Base-by-base conservation (phyloP, 768 basidiomycete species). In the Mycena vulgaris region DNA sequence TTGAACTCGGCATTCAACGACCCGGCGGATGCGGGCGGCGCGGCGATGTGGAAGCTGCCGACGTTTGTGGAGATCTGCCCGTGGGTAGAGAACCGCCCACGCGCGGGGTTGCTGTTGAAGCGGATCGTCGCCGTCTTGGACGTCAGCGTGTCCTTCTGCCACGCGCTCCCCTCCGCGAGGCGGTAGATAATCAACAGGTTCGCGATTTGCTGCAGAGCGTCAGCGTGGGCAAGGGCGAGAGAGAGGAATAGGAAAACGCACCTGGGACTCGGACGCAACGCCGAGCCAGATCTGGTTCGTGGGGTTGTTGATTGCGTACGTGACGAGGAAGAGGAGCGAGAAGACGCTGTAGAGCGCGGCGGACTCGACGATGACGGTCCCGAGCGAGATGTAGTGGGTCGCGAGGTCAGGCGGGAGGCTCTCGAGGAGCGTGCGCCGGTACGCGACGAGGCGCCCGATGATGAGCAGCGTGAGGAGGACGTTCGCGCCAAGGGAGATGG, bases 301-400 rank as follows among this genome's bases (percentile, higher is more conserved):
- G 5, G 86, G 83, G 66, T 84, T 78, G 63, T 78, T 77, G 27
- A 80, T 40, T 3, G 83, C 81, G 69, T 85, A 87, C 0, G 83
- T 78, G 25, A 85, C 73, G 56, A 87, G 80, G 71, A 86, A 82
- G 9, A 82, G 64, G 23, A 86, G 25, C 9, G 84, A 80, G 66
- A 81, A 81, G 45, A 81, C 72, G 2, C 84, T 83, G 66, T 86
- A 87, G 8, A 86, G 74, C 3, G 85, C 82, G 0, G 86, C 87
- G 4, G 82, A 84, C 69, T 87, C 86, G 57, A 87, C 70, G 30
- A 87, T 61, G 33, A 86, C 80, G 1, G 83, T 75, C 0, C 75
- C 75, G 40, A 85, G 67, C 8, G 82, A 83, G 28, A 81, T 66
- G 72, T 85, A 86, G 40, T 82, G 77, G 17, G 48, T 74, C 4